These are phyloP conservation scores for Aspergillus quadricinctus DNA, from an alignment of 2,329 filamentous ascomycete species.

Conservation along the genomic window DNA sequence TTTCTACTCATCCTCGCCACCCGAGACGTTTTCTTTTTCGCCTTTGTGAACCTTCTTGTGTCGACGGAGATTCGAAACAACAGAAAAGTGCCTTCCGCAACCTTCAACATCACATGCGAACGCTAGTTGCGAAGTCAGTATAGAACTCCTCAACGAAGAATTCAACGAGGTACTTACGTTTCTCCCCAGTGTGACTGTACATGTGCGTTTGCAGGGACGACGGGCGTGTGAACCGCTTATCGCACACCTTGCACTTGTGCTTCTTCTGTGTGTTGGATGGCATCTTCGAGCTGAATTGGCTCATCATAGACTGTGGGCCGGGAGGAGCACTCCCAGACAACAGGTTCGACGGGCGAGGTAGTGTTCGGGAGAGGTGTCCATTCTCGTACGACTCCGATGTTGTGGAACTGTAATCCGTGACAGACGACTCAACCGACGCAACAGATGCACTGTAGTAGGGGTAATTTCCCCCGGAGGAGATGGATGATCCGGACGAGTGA, in stretches of 20 bases:
- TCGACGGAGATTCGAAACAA: conserved; percentile 89
- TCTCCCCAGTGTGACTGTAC: conserved; percentile 98
- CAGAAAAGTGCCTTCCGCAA: conserved; percentile 93
- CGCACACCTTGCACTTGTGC: conserved; percentile 98
- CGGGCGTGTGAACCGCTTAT: conserved; percentile 92
- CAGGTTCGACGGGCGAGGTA: conserved; percentile 70
- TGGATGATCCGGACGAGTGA: conserved; percentile 89
- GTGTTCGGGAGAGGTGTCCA: conserved; percentile 66
- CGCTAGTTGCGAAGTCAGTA: conserved; percentile 51
- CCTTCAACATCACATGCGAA: conserved; percentile 93
- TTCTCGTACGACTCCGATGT: conserved; percentile 80
- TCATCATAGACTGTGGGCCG: conserved; percentile 96
- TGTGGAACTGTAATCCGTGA: conserved; percentile 88
- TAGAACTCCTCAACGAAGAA: not conserved
- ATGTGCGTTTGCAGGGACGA: conserved; percentile 96
- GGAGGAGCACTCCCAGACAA: conserved; percentile 64
- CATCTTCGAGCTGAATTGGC: conserved; percentile 94
- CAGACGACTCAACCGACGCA: conserved; percentile 63
- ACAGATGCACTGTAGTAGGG: conserved; percentile 83
- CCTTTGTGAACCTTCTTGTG: conserved; percentile 96
- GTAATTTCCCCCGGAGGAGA: conserved; percentile 77
- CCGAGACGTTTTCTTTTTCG: conserved; percentile 37
- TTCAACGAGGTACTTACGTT: conserved; percentile 65
- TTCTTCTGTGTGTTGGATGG: conserved; percentile 97
- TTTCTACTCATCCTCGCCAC: conserved; percentile 39